Evolutionary conservation across 345 rosid genomes (phyloP).

Genomic region (Cardamine occulta): DNA sequence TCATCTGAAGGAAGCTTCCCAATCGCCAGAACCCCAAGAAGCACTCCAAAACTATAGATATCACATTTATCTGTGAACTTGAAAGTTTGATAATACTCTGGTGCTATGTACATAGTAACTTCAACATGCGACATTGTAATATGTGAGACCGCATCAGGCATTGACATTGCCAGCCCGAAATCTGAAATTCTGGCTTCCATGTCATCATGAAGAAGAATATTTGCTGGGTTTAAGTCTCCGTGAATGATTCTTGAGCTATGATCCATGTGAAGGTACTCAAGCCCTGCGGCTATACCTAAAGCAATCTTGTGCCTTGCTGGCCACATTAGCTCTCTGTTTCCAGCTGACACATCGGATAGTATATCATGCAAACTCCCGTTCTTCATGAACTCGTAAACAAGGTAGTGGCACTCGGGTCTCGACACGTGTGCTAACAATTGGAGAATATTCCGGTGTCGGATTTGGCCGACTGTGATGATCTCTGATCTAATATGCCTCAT

Average conservation of each 20-base stretch:
- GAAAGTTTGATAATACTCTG: constrained; percentile 81
- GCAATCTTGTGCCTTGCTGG: constrained; percentile 70
- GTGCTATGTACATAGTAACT: constrained; percentile 87
- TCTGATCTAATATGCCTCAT: constrained; percentile 86
- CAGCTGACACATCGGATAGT: constrained; percentile 50
- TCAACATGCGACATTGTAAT: constrained; percentile 63
- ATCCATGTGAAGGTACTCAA: constrained; percentile 78
- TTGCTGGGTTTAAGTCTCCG: constrained; percentile 89
- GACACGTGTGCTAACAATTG: constrained; percentile 79
- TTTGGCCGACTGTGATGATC: constrained; percentile 79
- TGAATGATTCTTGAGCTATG: constrained; percentile 74
- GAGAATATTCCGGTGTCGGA: constrained; percentile 80
- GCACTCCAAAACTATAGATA: constrained; percentile 79
- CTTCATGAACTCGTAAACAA: constrained; percentile 87
- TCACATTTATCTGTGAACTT: constrained; percentile 92
- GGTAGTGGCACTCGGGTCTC: constrained; percentile 74
- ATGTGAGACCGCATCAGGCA: constrained; percentile 77
- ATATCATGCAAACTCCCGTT: constrained; percentile 86
- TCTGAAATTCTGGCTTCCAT: constrained; percentile 93
- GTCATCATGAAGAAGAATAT: constrained; percentile 81
- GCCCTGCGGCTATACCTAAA: constrained; percentile 77
- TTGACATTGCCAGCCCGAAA: constrained; percentile 79
- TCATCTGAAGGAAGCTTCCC: constrained; percentile 89
- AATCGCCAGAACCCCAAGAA: constrained; percentile 71
- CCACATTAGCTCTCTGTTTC: constrained; percentile 70